Conservation (phyloP, 2,329 filamentous ascomycete species). For the Aspergillus transmontanensis region DNA sequence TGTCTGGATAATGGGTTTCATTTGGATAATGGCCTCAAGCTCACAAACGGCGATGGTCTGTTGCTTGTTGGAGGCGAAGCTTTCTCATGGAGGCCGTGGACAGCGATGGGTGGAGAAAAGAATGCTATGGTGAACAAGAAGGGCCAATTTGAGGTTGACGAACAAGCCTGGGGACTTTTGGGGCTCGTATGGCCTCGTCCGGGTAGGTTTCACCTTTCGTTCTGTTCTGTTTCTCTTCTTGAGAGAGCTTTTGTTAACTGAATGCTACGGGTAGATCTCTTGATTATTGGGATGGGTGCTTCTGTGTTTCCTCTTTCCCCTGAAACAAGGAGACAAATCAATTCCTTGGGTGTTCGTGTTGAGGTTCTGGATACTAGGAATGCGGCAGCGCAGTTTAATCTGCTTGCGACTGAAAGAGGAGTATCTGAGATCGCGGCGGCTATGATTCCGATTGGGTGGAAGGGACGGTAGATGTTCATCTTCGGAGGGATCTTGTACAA, state of each 20-base stretch:
- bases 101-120: conserved; percentile 42
- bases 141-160: conserved; percentile 77
- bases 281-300: conserved; percentile 85
- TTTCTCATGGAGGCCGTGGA: conserved; percentile 87
- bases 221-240: conserved; percentile 5
- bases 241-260: background rate
- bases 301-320: conserved; percentile 76
- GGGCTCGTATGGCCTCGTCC: conserved; percentile 84
- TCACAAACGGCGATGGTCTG: conserved; percentile 70
- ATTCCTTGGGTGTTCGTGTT: conserved; percentile 76
- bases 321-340: conserved; percentile 70
- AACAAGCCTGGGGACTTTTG: conserved; percentile 73
- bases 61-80: conserved; percentile 84
- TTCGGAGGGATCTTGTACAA: background rate
- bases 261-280: conserved; percentile 19
- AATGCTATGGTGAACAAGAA: conserved; percentile 68
- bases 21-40: conserved; percentile 76
- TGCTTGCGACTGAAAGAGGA: conserved; percentile 91
- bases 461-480: conserved; percentile 39
- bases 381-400: conserved; percentile 90
- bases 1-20: conserved; percentile 83
- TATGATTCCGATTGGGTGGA: conserved; percentile 83
- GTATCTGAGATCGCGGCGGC: conserved; percentile 83
- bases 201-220: conserved; percentile 57
- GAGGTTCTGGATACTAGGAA: conserved; percentile 93